Percentiles rank a stretch among this genome's conserved stretches.
Evolutionary conservation across 2,329 filamentous ascomycete genomes (phyloP).

Genomic region (Colletotrichum sp.): DNA sequence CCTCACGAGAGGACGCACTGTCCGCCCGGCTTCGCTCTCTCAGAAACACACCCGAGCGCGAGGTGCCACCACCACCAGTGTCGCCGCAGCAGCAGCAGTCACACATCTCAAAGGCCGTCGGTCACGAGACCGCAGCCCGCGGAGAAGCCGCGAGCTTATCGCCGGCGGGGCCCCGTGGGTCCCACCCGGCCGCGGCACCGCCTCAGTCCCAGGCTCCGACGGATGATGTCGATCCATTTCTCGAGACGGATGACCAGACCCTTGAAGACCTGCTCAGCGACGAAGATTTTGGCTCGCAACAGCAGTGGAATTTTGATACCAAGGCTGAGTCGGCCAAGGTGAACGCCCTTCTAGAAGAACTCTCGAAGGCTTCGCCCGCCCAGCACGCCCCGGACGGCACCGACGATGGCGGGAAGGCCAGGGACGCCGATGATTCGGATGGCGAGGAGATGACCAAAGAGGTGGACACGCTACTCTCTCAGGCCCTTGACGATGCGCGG

Average conservation of each 20-base stretch:
- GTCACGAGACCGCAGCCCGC: not conserved
- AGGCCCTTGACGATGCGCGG: conserved; percentile 51
- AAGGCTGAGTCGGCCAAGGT: conserved; percentile 34
- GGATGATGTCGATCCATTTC: conserved; percentile 41
- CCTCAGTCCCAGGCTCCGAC: not conserved
- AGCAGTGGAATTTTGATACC: conserved; percentile 27
- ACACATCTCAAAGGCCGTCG: not conserved
- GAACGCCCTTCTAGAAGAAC: conserved; percentile 40
- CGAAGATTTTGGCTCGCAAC: conserved; percentile 37
- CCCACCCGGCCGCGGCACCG: not conserved
- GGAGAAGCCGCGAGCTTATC: not conserved
- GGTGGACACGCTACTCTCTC: conserved; percentile 49
- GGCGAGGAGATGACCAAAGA: conserved; percentile 52
- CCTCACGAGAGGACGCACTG: conserved; percentile 55
- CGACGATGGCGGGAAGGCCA: not conserved
- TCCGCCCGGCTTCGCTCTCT: conserved; percentile 57
- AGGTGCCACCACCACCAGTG: conserved; percentile 19
- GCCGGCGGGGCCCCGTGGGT: not conserved
- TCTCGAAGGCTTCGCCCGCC: conserved; percentile 26
- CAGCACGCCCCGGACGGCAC: not conserved
- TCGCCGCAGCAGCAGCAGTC: not conserved
- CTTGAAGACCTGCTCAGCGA: conserved; percentile 57
- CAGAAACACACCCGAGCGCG: conserved; percentile 41
- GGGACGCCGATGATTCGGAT: conserved; percentile 51
- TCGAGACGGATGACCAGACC: conserved; percentile 56